Evolutionary conservation across 1,284 basidiomycete genomes (phyloP), one percentile per base, ranked within the genome.

Genomic region (Boletus coffeatus): DNA sequence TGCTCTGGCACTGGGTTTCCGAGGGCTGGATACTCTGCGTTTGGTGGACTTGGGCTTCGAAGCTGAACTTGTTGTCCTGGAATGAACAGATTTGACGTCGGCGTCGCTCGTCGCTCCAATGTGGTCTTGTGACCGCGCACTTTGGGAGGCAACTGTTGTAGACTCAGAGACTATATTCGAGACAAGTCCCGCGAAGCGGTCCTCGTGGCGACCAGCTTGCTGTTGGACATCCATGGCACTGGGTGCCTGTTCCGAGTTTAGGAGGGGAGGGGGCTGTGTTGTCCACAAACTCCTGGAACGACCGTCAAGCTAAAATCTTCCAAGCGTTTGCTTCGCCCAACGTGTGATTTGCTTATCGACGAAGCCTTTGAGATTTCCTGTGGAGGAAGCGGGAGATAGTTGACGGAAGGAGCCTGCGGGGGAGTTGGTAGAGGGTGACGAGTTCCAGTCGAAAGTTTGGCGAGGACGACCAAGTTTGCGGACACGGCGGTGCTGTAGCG

Each of bases 81-180:
- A 79, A 37, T 69, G 68, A 56, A 80, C 66, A 11, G 80, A 82
- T 29, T 71, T 75, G 2, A 72, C 66, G 71, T 82, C 81, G 2
- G 73, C 71, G 71, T 81, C 79, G 66, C 73, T 74, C 34, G 68
- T 61, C 5, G 21, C 21, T 21, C 21, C 21, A 21, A 21, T 21
- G 21, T 21, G 21, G 21, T 76, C 70, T 37, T 68, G 69, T 8
- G 78, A 67, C 39, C 66, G 61, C n/a, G 65, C 59, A 66, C 67
- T 66, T n/a, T 67, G 66, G 32, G 57, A 21, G 4, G 46, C 25
- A 11, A 76, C 70, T 5, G 81, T 82, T 4, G 85, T 84, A 9
- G 83, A 83, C 63, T 86, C 83, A 55, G 82, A 76, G 57, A 86
- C 3, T 6, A 52, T 62, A 14, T 36, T 64, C 14, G 60, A 55